phyloP scores from a whole-genome alignment of 495 filamentous ascomycete species.

The Aspergillus ellipticus region DNA sequence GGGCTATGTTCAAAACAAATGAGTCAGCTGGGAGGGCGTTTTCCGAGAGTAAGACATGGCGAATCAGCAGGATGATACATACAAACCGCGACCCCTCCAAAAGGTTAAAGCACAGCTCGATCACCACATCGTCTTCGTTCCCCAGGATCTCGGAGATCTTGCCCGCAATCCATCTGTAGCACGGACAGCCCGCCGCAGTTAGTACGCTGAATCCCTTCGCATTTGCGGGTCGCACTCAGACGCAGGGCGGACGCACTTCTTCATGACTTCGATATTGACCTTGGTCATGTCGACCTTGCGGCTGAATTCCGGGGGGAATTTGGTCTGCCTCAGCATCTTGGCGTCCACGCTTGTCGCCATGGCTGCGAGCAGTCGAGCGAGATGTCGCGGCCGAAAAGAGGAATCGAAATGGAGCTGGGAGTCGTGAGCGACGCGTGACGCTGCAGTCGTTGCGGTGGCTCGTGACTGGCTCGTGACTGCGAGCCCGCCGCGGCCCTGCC shows the following conservation, averaged over 20 bases:
- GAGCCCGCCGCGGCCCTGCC: constrained; percentile 5
- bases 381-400: background rate
- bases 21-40: background rate
- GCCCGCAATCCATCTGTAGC: constrained; percentile 79
- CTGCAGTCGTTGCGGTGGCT: constrained; percentile 2
- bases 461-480: too few species aligned
- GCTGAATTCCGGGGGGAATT: constrained; percentile 91
- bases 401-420: background rate
- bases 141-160: constrained; percentile 83
- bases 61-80: constrained; percentile 31
- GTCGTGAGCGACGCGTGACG: background rate
- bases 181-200: constrained; percentile 5
- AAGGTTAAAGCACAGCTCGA: constrained; percentile 86
- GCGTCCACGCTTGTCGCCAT: constrained; percentile 80
- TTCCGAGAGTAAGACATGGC: background rate
- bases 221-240: background rate
- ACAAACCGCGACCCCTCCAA: constrained; percentile 79
- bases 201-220: constrained; percentile 12
- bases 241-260: constrained; percentile 61
- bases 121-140: constrained; percentile 91
- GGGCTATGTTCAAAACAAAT: constrained; percentile 54
- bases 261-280: constrained; percentile 95
- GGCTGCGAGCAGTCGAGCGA: constrained; percentile 8
- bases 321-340: constrained; percentile 83
- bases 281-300: constrained; percentile 96